Evolutionary conservation across 208 protist genomes (phyloP), one percentile per base, ranked within the genome.

Genomic region (Sergeia podlipaevii): DNA sequence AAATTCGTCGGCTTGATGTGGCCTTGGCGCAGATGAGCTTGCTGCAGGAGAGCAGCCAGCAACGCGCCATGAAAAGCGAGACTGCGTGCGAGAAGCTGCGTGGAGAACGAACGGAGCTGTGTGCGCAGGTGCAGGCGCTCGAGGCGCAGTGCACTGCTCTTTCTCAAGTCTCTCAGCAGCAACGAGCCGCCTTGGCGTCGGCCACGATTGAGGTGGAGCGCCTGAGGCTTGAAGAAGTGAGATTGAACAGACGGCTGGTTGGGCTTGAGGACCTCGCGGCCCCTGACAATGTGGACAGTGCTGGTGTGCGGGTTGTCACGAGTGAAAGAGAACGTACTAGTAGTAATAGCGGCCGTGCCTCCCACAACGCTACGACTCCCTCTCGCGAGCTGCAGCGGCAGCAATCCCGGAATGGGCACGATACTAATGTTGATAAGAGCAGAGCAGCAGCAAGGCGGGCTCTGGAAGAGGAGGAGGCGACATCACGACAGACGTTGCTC

Each of bases 1-100:
- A 90, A 36, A 81, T 95, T 37, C 70, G 87, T 29, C 81, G 85
- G 4, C 75, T 95, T 8, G 88, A 95, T 50, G 78, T 74, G 57
- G 78, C 88, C n/a, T 61, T 95, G 7, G 81, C 88, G 10, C 84
- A 92, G 42, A 13, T 91, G 28, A 55, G 68, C 10, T 34, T 95
- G 42, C 71, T 95, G 38, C 88, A 82, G 0, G 80, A 92, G 62
- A 80, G 77, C 43, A 80, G 92, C 45, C 57, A 76, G 18, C 50
- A 65, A 18, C 72, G 66, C 45, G 68, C 77, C 21, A 60, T 58
- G 29, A 23, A 60, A 15, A 39, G 72, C 30, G 73, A 81, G 44
- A 52, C 36, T 7, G 79, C 82, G 28, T 43, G 79, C 8, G 44
- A 51, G 3, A 42, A 60, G 5, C 48, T 85, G 21, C 82, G 78